Conservation (phyloP, 495 filamentous ascomycete genomes). For the Hypoxylon rickii region DNA sequence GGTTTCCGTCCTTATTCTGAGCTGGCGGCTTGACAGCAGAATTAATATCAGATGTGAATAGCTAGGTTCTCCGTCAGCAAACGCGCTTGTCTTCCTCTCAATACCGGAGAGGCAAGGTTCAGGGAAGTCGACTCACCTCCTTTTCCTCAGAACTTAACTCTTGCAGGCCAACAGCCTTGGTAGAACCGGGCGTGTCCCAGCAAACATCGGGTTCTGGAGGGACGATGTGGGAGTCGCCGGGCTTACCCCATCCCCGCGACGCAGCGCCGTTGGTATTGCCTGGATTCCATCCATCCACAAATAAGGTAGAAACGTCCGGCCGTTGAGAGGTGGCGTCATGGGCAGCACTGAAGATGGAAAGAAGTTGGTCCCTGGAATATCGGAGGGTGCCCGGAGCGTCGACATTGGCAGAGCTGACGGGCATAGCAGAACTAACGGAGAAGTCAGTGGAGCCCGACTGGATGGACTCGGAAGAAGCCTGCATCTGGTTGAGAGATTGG, state of each 20-base stretch:
- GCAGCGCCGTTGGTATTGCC: conserved; percentile 63
- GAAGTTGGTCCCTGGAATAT: conserved; percentile 83
- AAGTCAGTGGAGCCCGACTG: conserved; percentile 44
- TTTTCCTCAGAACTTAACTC: conserved; percentile 83
- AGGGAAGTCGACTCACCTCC: conserved; percentile 61
- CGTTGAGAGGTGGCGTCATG: conserved; percentile 56
- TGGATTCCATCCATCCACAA: conserved; percentile 77
- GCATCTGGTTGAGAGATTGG: conserved; percentile 64
- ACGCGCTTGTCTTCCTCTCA: background rate
- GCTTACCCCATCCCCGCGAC: conserved; percentile 76
- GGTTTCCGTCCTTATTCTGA: conserved; percentile 71
- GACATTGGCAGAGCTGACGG: conserved; percentile 42
- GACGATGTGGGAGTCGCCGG: conserved; percentile 65
- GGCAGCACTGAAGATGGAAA: conserved; percentile 71
- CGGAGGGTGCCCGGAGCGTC: conserved; percentile 50
- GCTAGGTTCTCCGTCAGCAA: conserved; percentile 35
- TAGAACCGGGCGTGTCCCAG: conserved; percentile 80
- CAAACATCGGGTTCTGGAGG: conserved; percentile 77
- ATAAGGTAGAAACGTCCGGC: conserved; percentile 68
- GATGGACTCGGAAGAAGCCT: conserved; percentile 51
- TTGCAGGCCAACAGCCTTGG: conserved; percentile 72
- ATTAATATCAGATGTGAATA: conserved; percentile 86
- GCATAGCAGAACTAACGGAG: conserved; percentile 40
- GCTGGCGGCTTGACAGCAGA: conserved; percentile 86
- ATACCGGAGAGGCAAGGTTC: background rate